Conservation (phyloP, 176 grass and related monocot species). For the Aegilops longissima region DNA sequence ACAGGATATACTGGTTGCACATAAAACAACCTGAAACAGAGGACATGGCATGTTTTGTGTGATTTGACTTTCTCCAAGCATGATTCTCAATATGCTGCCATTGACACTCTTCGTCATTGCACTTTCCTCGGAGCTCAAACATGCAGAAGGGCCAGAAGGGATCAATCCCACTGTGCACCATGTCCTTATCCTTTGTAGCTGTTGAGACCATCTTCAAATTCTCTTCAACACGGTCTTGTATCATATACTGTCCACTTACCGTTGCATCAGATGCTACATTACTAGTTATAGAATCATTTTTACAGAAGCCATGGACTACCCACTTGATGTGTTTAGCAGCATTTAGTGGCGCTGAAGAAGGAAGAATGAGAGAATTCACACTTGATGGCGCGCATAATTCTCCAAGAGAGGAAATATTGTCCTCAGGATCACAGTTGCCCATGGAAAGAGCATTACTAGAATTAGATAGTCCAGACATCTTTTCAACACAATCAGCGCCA, state of each 20-base stretch:
- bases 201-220: constrained; percentile 22
- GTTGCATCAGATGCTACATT: constrained; percentile 37
- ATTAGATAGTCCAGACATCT: constrained; percentile 44
- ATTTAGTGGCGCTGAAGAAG: constrained; percentile 61
- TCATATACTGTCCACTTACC: constrained; percentile 31
- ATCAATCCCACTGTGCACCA: constrained; percentile 44
- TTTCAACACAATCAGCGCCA: constrained; percentile 29
- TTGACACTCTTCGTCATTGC: constrained; percentile 93
- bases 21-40: constrained; percentile 60
- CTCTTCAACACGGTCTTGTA: constrained; percentile 25
- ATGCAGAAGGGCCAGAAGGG: constrained; percentile 97
- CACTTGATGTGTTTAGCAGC: constrained; percentile 54
- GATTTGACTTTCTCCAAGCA: constrained; percentile 64
- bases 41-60: constrained; percentile 15
- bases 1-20: constrained; percentile 3
- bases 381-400: constrained; percentile 30
- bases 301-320: constrained; percentile 32
- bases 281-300: constrained; percentile 32
- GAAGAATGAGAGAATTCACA: constrained; percentile 2
- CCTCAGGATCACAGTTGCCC: constrained; percentile 40
- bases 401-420: constrained; percentile 44
- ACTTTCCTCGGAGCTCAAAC: constrained; percentile 98
- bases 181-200: constrained; percentile 36
- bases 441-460: constrained; percentile 44
- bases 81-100: constrained; percentile 78